phyloP scores from a whole-genome alignment of 805 yeast genomes.

The Myxozyma kluyveri region DNA sequence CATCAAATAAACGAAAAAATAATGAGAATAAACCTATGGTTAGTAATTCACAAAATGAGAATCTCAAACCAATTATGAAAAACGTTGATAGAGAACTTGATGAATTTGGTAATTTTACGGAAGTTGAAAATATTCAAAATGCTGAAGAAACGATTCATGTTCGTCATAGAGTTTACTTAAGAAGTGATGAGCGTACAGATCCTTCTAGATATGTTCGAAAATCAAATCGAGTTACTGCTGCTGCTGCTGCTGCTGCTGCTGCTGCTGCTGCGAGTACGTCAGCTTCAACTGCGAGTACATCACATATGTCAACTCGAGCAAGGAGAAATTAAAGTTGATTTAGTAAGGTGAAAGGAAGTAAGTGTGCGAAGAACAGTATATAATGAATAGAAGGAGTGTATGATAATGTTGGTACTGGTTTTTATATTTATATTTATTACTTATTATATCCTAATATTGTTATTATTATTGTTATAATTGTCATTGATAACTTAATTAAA shows the following conservation, averaged over 20 bases:
- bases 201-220: slow-evolving; percentile 24
- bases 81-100: slow-evolving; percentile 6
- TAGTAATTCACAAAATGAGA: neutral
- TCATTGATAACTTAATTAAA: too few species aligned
- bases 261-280: too few species aligned
- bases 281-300: too few species aligned
- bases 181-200: slow-evolving; percentile 24
- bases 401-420: neutral
- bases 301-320: too few species aligned
- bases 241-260: too few species aligned
- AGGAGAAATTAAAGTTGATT: slow-evolving; percentile 6
- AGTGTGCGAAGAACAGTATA: neutral
- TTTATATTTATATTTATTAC: too few species aligned
- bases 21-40: neutral
- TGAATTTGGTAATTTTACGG: slow-evolving; percentile 22
- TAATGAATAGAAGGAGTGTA: neutral
- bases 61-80: slow-evolving; percentile 20
- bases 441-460: neutral
- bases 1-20: neutral
- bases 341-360: neutral
- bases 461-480: too few species aligned
- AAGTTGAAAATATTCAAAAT: neutral
- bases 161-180: slow-evolving; percentile 16
- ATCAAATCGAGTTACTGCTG: neutral
- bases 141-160: slow-evolving; percentile 19